Evolutionary conservation across 306 rosid species (phyloP).

Genomic region (Quillaja saponaria): DNA sequence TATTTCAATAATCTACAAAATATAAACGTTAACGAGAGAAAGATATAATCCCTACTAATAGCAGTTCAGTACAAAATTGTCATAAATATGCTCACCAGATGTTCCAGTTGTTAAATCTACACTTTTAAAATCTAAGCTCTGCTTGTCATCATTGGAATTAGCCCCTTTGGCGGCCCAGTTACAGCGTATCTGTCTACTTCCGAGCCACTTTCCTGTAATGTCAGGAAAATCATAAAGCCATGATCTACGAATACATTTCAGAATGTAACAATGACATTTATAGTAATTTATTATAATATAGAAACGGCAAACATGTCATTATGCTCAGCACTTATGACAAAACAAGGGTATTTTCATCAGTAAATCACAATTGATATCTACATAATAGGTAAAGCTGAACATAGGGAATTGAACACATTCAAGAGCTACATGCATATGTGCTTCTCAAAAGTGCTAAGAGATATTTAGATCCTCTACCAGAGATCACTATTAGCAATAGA

Average conservation of each 20-base stretch:
- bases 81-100: slow-evolving; percentile 48
- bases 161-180: slow-evolving; percentile 96
- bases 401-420: background rate
- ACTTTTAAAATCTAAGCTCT: slow-evolving; percentile 58
- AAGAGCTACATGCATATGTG: background rate
- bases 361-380: slow-evolving; percentile 7
- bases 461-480: background rate
- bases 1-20: too few species aligned
- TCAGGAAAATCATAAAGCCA: background rate
- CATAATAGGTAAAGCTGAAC: background rate
- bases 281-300: background rate
- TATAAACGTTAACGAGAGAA: too few species aligned
- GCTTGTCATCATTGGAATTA: slow-evolving; percentile 63
- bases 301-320: background rate
- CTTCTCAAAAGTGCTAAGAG: background rate
- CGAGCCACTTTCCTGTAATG: slow-evolving; percentile 85
- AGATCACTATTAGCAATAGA: background rate
- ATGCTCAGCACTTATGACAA: background rate
- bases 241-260: slow-evolving; percentile 2
- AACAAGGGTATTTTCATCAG: background rate
- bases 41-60: too few species aligned
- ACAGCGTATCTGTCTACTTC: slow-evolving; percentile 90
- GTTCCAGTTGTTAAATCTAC: slow-evolving; percentile 78
- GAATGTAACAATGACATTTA: background rate
- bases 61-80: too few species aligned